phyloP scores from a whole-genome alignment of 2,329 filamentous ascomycete genomes.

The Beauveria sp. region DNA sequence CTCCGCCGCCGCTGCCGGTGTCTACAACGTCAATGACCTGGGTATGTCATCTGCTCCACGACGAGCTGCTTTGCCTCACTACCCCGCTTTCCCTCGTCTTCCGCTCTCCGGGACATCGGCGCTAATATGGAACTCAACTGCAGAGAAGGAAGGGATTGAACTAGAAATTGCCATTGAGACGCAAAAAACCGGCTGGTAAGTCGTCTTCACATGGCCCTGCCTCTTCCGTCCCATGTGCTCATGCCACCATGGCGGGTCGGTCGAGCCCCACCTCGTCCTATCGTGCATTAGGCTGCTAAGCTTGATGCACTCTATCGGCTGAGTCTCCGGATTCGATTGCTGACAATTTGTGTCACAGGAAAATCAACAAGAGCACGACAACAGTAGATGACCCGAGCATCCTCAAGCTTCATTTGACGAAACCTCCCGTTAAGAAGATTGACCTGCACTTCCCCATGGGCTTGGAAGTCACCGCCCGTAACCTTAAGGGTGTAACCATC shows the following conservation, averaged over 20 bases:
- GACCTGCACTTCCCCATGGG: constrained; percentile 87
- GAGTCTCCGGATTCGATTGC: background rate
- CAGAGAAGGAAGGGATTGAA: constrained; percentile 67
- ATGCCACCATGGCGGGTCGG: constrained; percentile 1
- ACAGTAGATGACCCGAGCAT: constrained; percentile 76
- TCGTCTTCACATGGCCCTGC: constrained; percentile 8
- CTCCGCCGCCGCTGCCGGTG: constrained; percentile 60
- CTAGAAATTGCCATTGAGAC: constrained; percentile 73
- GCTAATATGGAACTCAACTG: background rate
- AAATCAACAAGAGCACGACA: constrained; percentile 79
- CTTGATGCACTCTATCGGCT: background rate
- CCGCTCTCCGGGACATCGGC: background rate
- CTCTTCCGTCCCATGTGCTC: background rate
- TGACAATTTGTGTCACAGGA: constrained; percentile 50
- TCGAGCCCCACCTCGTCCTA: background rate
- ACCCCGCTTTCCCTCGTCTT: background rate
- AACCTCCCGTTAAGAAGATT: constrained; percentile 84
- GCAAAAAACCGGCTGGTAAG: constrained; percentile 82
- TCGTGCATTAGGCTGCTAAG: constrained; percentile 7
- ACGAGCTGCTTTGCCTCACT: background rate
- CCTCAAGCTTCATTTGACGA: constrained; percentile 73
- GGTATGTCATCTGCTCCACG: constrained; percentile 47
- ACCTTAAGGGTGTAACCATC: constrained; percentile 91
- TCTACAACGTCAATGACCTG: constrained; percentile 73
- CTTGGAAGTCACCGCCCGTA: constrained; percentile 79